Percentiles rank a stretch among this genome's conserved stretches.
Conservation (phyloP, 2,329 filamentous ascomycete species). For the Fusarium mangiferae region DNA sequence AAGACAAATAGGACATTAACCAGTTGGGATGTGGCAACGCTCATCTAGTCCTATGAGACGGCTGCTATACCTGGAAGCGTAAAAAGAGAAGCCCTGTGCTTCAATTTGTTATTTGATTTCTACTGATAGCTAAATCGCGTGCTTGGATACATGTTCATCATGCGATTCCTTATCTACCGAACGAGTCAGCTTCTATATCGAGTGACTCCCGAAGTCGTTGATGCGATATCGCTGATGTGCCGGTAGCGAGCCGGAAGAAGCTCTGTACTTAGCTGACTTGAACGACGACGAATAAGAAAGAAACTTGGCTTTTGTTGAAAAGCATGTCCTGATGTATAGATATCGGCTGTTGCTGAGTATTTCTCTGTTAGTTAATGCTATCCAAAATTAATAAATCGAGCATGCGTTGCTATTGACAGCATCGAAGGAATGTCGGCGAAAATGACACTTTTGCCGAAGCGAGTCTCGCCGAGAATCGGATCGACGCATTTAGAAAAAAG, state of each 20-base stretch:
- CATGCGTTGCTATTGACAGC: background rate
- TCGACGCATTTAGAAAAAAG: constrained; percentile 6
- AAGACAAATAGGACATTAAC: rapidly evolving
- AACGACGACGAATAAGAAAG: too few species aligned
- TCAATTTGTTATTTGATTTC: too few species aligned
- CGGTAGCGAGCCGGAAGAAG: background rate
- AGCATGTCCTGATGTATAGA: rapidly evolving
- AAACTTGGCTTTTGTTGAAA: rapidly evolving
- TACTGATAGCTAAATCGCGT: background rate
- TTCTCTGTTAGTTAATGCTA: background rate
- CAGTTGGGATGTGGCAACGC: background rate
- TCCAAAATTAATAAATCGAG: background rate
- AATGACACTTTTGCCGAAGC: background rate
- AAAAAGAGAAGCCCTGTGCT: background rate
- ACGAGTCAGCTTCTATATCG: background rate
- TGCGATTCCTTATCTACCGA: background rate
- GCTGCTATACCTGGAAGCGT: too few species aligned
- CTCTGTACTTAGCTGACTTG: rapidly evolving
- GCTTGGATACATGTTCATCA: background rate
- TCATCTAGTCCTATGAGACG: background rate
- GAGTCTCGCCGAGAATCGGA: constrained; percentile 20
- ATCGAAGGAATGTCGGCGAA: background rate
- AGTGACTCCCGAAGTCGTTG: background rate
- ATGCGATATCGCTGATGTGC: background rate
- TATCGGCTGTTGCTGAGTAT: rapidly evolving